phyloP scores from a whole-genome alignment of 1,139 yeast genomes.

The Candida labiduridarum region DNA sequence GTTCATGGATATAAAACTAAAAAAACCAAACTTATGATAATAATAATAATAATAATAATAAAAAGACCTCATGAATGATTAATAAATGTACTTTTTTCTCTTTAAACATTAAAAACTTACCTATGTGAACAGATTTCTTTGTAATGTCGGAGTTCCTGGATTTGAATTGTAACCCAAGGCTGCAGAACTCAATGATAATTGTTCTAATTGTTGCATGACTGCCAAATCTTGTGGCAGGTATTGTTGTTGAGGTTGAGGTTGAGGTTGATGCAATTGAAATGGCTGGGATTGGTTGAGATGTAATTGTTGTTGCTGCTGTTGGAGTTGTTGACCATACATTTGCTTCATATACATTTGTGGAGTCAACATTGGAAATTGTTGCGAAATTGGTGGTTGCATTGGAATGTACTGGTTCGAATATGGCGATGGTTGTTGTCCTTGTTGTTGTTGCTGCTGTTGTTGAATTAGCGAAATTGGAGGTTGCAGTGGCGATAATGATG shows the following conservation, averaged over 20 bases:
- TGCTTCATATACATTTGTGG: conserved; percentile 15
- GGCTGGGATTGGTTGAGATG: conserved; percentile 15
- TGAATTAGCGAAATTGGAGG: neutral
- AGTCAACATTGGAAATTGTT: conserved; percentile 11
- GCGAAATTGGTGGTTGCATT: conserved; percentile 9
- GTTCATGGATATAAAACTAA: neutral
- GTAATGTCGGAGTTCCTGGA: conserved; percentile 41
- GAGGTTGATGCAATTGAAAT: conserved; percentile 9
- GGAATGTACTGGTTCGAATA: conserved; percentile 4
- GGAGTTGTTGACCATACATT: conserved; percentile 15
- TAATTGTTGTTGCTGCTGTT: conserved; percentile 16
- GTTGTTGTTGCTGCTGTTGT: conserved; percentile 12
- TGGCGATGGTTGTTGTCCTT: conserved; percentile 1
- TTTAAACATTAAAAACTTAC: neutral
- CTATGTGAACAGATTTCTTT: conserved; percentile 14
- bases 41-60: neutral
- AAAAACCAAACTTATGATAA: neutral
- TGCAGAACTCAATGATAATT: conserved; percentile 50
- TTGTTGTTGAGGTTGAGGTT: conserved; percentile 17
- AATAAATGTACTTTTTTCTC: neutral
- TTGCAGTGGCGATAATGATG: conserved; percentile 5
- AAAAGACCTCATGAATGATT: neutral
- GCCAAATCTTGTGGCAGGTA: conserved; percentile 32
- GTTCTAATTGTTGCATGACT: conserved; percentile 53
- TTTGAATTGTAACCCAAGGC: conserved; percentile 52